Evolutionary conservation across 805 yeast genomes (phyloP), one percentile per base, ranked within the genome.

Genomic region (Myxozyma monticola): DNA sequence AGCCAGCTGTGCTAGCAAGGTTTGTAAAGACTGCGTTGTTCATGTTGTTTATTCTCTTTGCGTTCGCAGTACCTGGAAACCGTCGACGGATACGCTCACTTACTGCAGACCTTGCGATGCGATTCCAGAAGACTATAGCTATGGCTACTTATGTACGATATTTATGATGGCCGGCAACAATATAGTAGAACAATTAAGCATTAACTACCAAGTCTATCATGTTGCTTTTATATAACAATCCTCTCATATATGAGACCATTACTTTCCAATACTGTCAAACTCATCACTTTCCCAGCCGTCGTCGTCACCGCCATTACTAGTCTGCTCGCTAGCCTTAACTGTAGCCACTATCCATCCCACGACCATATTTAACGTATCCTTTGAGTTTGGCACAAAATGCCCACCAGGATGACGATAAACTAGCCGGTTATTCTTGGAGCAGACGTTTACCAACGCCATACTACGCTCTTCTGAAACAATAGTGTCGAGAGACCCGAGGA

Each of bases 341-440:
- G 48, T 34, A 4, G 40, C 29, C 34, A 28, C n/a, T 5, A 67
- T 48, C 61, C 71, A 71, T 7, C 59, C 57, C 2, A 60, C 57
- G 7, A 71, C 69, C 2, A 62, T 54, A 9, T 56, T 60, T 12
- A 71, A 60, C 43, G 73, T 67, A 48, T 76, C 79, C 67, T 85
- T 86, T 42, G 89, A 84, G 68, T 88, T 88, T 25, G 98, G 99
- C 40, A 91, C 96, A 71, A 85, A 89, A 65, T 91, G 99, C 1
- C 98, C 97, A 54, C 99, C 98, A 8, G 97, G 97, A 63, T 91
- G 99, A 57, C 79, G 84, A 51, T 84, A 70, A 12, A 71, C 62
- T 3, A 68, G 73, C 4, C 85, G 71, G 21, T 68, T 64, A 9
- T 66, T 70, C 17, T 68, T 62, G 25, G 68, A 72, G 18, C 84